phyloP scores from a whole-genome alignment of 805 yeast species.

The Candida stauntonica region DNA sequence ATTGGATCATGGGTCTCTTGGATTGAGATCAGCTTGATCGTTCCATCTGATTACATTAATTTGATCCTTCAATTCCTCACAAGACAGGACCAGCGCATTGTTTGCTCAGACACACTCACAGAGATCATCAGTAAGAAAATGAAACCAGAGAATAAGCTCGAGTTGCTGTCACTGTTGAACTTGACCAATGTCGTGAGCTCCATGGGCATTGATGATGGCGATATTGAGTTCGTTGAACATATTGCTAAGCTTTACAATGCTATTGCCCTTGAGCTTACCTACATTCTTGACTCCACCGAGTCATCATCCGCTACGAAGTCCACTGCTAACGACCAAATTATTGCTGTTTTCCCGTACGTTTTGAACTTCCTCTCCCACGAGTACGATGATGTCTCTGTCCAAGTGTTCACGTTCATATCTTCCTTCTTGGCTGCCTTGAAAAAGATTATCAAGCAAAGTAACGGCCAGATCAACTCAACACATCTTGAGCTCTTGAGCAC shows the following conservation, averaged over 20 bases:
- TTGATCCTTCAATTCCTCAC: slow-evolving; percentile 62
- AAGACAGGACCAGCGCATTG: slow-evolving; percentile 12
- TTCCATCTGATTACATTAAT: slow-evolving; percentile 24
- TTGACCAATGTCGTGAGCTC: slow-evolving; percentile 50
- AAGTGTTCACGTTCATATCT: slow-evolving; percentile 76
- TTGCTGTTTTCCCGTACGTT: slow-evolving; percentile 67
- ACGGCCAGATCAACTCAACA: slow-evolving; percentile 33
- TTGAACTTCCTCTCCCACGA: slow-evolving; percentile 72
- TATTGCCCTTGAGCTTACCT: slow-evolving; percentile 72
- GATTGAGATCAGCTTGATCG: slow-evolving; percentile 44
- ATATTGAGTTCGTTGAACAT: slow-evolving; percentile 69
- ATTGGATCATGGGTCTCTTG: slow-evolving; percentile 89
- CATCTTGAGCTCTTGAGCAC: slow-evolving; percentile 54
- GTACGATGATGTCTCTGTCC: slow-evolving; percentile 83
- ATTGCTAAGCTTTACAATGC: slow-evolving; percentile 70
- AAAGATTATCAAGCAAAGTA: slow-evolving; percentile 42
- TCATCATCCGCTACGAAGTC: slow-evolving; percentile 33
- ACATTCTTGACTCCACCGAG: slow-evolving; percentile 55
- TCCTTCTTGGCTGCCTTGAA: slow-evolving; percentile 68
- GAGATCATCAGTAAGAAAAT: slow-evolving; percentile 75
- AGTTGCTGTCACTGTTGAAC: slow-evolving; percentile 61
- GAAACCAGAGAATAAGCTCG: slow-evolving; percentile 64
- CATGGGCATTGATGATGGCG: slow-evolving; percentile 38
- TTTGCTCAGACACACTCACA: slow-evolving; percentile 40
- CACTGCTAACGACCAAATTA: slow-evolving; percentile 45